These are phyloP conservation scores for Ophiostoma tasmaniense DNA, from an alignment of 2,329 filamentous ascomycete genomes.

Conservation along the genomic window DNA sequence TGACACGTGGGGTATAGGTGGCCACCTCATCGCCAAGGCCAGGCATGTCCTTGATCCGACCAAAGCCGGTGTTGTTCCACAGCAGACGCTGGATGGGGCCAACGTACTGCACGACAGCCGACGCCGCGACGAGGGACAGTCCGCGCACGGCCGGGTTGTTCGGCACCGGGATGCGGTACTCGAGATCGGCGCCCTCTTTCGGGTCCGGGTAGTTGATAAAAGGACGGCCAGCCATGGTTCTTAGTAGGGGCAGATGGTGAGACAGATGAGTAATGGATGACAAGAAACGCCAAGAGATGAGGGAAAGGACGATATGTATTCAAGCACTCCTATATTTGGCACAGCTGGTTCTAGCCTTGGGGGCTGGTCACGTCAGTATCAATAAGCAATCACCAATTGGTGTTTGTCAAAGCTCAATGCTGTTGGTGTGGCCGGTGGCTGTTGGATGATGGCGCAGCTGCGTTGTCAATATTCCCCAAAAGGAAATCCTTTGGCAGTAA, in stretches of 20 bases:
- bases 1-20: conserved; percentile 30
- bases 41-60: conserved; percentile 37
- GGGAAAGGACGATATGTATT: background rate
- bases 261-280: background rate
- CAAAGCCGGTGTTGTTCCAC: conserved; percentile 60
- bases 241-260: background rate
- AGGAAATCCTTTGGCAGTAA: background rate
- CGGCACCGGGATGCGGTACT: conserved; percentile 33
- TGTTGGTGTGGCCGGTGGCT: background rate
- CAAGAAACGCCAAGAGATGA: background rate
- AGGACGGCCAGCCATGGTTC: conserved; percentile 13
- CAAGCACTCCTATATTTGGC: background rate
- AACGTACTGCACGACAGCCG: conserved; percentile 45
- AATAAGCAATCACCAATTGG: background rate
- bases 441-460: background rate
- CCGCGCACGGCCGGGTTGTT: conserved; percentile 66
- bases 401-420: background rate
- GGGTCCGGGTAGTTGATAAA: conserved; percentile 40
- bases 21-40: conserved; percentile 37
- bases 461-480: background rate
- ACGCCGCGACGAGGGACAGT: conserved; percentile 48
- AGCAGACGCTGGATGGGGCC: conserved; percentile 53
- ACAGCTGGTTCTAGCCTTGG: background rate
- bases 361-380: background rate
- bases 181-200: conserved; percentile 30